Conservation (phyloP, 1,139 yeast species). For the Diutina ranongensis region DNA sequence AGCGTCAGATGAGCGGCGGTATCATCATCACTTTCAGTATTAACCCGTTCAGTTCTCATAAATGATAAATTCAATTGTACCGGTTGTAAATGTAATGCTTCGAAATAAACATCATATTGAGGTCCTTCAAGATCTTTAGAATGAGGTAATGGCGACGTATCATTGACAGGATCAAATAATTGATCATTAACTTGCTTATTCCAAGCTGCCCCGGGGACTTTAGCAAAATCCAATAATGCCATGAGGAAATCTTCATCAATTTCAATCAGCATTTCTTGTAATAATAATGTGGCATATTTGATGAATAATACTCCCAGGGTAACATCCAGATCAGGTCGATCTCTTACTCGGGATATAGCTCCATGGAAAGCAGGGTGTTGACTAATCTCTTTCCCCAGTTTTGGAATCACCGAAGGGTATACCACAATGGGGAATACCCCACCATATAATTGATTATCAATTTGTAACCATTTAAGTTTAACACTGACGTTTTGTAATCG, state of each 20-base stretch:
- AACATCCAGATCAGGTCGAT: slow-evolving; percentile 46
- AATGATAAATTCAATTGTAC: slow-evolving; percentile 81
- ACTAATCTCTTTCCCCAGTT: slow-evolving; percentile 72
- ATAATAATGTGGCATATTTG: slow-evolving; percentile 78
- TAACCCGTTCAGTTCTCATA: slow-evolving; percentile 77
- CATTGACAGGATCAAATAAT: slow-evolving; percentile 45
- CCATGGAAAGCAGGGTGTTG: slow-evolving; percentile 87
- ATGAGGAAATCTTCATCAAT: slow-evolving; percentile 88
- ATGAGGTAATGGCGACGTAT: slow-evolving; percentile 14
- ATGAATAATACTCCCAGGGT: slow-evolving; percentile 63
- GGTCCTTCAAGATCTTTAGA: background rate
- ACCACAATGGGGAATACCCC: slow-evolving; percentile 79
- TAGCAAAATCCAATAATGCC: slow-evolving; percentile 70
- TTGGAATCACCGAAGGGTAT: slow-evolving; percentile 89
- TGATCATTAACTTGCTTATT: slow-evolving; percentile 35
- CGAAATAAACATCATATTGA: slow-evolving; percentile 74
- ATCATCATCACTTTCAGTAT: slow-evolving; percentile 36
- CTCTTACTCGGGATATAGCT: slow-evolving; percentile 73
- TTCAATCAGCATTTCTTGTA: slow-evolving; percentile 88
- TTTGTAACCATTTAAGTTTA: slow-evolving; percentile 88
- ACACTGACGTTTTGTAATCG: slow-evolving; percentile 69
- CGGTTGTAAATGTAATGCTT: slow-evolving; percentile 87
- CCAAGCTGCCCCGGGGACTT: slow-evolving; percentile 65
- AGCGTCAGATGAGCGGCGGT: slow-evolving; percentile 41
- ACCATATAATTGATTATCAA: slow-evolving; percentile 86